Percentiles rank a stretch among this genome's conserved stretches.
phyloP scores from a whole-genome alignment of 768 basidiomycete genomes.

The Ramaria rubella region DNA sequence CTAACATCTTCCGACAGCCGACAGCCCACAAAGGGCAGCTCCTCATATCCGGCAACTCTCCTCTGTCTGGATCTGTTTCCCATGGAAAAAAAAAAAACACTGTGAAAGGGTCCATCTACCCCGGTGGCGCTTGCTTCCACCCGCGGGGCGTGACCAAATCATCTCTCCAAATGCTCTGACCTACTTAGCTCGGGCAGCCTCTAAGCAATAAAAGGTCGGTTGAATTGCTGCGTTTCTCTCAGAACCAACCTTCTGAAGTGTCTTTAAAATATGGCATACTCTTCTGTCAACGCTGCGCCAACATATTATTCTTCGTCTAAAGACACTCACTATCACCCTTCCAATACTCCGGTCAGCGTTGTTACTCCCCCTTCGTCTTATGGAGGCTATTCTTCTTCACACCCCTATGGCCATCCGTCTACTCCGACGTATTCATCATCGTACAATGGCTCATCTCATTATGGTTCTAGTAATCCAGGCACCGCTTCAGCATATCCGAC shows the following conservation, averaged over 20 bases:
- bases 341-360: background rate
- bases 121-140: background rate
- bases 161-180: background rate
- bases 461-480: background rate
- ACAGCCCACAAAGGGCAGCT: slow-evolving; percentile 1
- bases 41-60: slow-evolving; percentile 2
- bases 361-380: background rate
- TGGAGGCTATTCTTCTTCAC: background rate
- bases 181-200: background rate
- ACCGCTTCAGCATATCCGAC: background rate
- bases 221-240: background rate
- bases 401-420: background rate
- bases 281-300: background rate
- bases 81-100: background rate
- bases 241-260: background rate
- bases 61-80: slow-evolving; percentile 1
- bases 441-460: background rate
- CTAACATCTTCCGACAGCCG: slow-evolving; percentile 9
- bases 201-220: background rate
- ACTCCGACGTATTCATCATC: background rate
- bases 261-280: background rate
- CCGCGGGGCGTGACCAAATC: background rate
- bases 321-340: background rate
- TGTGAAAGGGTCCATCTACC: slow-evolving; percentile 3
- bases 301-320: background rate